Evolutionary conservation across 2,329 filamentous ascomycete species (phyloP).

Genomic region (Pestalotiopsis fici): DNA sequence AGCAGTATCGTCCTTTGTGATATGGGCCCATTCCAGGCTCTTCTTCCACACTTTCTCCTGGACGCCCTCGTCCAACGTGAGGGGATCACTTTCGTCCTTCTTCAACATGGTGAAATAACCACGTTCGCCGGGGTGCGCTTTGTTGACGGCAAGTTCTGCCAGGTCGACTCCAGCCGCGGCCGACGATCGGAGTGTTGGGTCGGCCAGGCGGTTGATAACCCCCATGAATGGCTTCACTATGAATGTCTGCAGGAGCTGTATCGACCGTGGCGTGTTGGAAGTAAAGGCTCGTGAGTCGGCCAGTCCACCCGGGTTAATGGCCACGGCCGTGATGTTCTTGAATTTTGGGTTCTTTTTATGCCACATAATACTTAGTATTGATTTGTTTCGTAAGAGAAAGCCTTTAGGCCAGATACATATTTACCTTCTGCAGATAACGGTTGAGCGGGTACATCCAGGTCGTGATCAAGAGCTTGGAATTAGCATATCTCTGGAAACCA

Average conservation of each 20-base stretch:
- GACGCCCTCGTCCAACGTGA: not conserved
- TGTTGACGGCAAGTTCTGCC: not conserved
- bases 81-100: not conserved
- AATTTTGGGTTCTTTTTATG: not conserved
- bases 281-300: not conserved
- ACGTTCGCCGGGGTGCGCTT: not conserved
- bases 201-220: not conserved
- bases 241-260: not conserved
- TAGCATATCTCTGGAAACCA: not conserved
- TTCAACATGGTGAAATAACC: not conserved
- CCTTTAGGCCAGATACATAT: not conserved
- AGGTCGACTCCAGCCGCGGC: not conserved
- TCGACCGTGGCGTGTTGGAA: not conserved
- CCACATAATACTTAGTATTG: not conserved
- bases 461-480: not conserved
- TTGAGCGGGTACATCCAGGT: not conserved
- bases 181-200: not conserved
- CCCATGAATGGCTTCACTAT: not conserved
- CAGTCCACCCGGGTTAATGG: not conserved
- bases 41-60: not conserved
- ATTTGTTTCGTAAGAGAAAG: not conserved
- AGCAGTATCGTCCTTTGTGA: not conserved
- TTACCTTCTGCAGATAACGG: not conserved
- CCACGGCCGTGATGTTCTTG: not conserved
- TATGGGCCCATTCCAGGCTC: not conserved